Evolutionary conservation across 2,329 filamentous ascomycete genomes (phyloP).

Genomic region (Ascochyta pisi): DNA sequence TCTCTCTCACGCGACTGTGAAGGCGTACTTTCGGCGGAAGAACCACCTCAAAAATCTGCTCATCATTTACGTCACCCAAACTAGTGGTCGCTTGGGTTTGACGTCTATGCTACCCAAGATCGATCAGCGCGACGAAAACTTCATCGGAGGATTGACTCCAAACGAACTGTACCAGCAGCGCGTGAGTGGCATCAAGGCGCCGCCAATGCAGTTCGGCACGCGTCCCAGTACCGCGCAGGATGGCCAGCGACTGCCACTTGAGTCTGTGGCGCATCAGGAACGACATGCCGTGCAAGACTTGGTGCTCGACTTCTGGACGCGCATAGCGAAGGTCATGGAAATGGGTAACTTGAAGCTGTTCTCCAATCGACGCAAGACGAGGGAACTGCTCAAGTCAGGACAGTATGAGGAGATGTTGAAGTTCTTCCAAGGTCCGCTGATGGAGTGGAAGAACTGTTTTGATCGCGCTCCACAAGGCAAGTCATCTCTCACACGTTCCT

Average conservation of each 20-base stretch:
- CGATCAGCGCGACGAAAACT: conserved; percentile 35
- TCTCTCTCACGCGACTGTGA: conserved; percentile 65
- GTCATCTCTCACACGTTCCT: too few relatives aligned
- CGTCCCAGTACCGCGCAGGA: conserved; percentile 32
- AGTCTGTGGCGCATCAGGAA: conserved; percentile 46
- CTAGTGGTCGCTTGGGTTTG: conserved; percentile 90
- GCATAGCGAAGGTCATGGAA: conserved; percentile 92
- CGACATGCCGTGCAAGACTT: conserved; percentile 57
- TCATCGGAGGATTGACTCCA: conserved; percentile 36
- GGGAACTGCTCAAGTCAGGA: conserved; percentile 84
- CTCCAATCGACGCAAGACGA: conserved; percentile 83
- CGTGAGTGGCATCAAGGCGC: conserved; percentile 44
- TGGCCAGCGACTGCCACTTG: conserved; percentile 44
- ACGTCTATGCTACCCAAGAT: conserved; percentile 84
- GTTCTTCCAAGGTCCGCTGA: conserved; percentile 79
- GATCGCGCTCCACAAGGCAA: conserved; percentile 68
- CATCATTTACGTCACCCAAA: conserved; percentile 89
- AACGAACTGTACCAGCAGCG: conserved; percentile 47
- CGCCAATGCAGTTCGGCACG: conserved; percentile 45
- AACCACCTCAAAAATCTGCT: conserved; percentile 84
- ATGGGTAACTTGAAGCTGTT: conserved; percentile 89
- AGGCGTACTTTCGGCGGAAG: conserved; percentile 77
- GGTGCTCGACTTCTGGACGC: conserved; percentile 85
- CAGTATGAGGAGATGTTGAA: conserved; percentile 82
- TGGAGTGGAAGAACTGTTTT: conserved; percentile 81